Base-by-base conservation (phyloP, 176 grass and related monocot species). In the bread wheat (Triticum aestivum) region DNA sequence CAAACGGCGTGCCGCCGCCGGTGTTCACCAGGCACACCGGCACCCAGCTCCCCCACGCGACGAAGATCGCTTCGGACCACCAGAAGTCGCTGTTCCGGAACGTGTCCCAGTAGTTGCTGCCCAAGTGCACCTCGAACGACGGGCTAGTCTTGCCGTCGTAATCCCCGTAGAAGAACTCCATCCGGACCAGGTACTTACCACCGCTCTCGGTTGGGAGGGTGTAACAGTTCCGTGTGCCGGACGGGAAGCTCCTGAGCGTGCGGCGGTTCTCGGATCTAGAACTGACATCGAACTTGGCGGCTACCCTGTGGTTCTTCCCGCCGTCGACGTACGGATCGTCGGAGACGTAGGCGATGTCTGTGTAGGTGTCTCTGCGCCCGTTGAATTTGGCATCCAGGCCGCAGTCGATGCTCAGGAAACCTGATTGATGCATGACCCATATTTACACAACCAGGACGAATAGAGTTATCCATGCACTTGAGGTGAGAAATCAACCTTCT, bases 1-100 rank as follows among this genome's bases (percentile, higher is more conserved):
- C 87, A 49, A 88, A 91, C 9, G 86, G 86, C 32, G 77, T 91
- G 4, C 89, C 89, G 1, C 3, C 0, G 78, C 75, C 86, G 1
- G 68, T 91, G 54, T 91, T 88, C 68, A 88, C 39, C 11, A 91
- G 58, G 41, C 89, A 91, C 44, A 91, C 27, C 29, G 86, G 33
- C 47, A 69, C 67, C 61, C 32, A 56, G 79, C 84, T 56, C 7
- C 24, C 35, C 11, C 80, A 44, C 2, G 82, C 86, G 0, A 84
- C 11, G 17, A 63, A 64, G 47, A 82, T 44, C 20, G 69, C 84
- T 0, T 65, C 63, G 63, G 4, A 24, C 63, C 27, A 92, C 51
- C 51, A 54, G 51, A 2, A 49, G 45, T 49, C 45, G 0, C 0
- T 49, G 45, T 49, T 49, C 45, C 1, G 3, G 45, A 49, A 49